phyloP scores from a whole-genome alignment of 495 filamentous ascomycete genomes.

The Penicillium fimorum region DNA sequence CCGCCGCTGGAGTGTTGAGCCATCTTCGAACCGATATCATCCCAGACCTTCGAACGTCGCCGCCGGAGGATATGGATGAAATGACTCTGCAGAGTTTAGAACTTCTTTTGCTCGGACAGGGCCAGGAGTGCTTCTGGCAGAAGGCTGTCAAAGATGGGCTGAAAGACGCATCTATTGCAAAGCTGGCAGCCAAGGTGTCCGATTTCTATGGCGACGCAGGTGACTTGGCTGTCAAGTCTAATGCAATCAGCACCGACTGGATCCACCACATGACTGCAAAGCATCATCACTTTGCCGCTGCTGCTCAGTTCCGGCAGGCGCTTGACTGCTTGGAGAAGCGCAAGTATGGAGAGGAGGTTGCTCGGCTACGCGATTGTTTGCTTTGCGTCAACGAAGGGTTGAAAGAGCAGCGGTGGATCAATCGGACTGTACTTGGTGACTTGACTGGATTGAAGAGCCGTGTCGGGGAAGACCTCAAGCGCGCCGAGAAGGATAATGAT shows the following conservation, averaged over 20 bases:
- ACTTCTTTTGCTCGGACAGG: constrained; percentile 83
- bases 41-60: constrained; percentile 78
- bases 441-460: constrained; percentile 78
- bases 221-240: constrained; percentile 82
- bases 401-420: constrained; percentile 83
- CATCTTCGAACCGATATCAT: constrained; percentile 78
- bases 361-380: constrained; percentile 76
- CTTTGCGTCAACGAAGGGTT: constrained; percentile 81
- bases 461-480: constrained; percentile 82
- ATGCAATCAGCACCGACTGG: constrained; percentile 90
- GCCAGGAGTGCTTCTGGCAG: constrained; percentile 97
- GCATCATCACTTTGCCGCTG: constrained; percentile 95
- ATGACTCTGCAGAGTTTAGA: constrained; percentile 80
- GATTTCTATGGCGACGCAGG: constrained; percentile 85
- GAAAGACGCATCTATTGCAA: constrained; percentile 88
- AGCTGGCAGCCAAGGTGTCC: constrained; percentile 86
- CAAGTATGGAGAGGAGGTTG: constrained; percentile 95
- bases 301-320: constrained; percentile 91
- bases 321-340: constrained; percentile 90
- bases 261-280: constrained; percentile 98
- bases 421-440: constrained; percentile 77
- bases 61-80: constrained; percentile 94
- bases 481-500: constrained; percentile 96
- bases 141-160: constrained; percentile 93
- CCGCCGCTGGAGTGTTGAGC: constrained; percentile 77